A percentile compares a stretch with the other conserved stretches of the same genome.
phyloP scores from a whole-genome alignment of 108 stramenopile species.

The Fragilariopsis cylindrus region DNA sequence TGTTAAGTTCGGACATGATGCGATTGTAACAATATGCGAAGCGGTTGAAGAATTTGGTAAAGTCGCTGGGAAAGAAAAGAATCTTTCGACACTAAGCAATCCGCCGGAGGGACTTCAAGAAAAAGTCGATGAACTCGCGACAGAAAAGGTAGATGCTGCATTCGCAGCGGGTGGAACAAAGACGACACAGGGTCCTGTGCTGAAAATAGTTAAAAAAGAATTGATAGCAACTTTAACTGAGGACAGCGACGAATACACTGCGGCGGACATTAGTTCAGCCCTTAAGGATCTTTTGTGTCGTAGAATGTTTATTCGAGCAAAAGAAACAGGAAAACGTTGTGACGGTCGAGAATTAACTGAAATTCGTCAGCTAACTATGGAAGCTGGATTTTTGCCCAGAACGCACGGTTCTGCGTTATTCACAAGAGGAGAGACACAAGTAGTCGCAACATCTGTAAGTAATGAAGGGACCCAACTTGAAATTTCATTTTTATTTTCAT shows the following conservation, averaged over 20 bases:
- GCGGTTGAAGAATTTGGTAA: slow-evolving; percentile 70
- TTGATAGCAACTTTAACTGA: slow-evolving; percentile 53
- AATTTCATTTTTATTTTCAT: not conserved
- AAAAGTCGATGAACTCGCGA: slow-evolving; percentile 57
- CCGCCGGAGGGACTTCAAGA: slow-evolving; percentile 58
- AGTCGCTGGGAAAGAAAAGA: slow-evolving; percentile 59
- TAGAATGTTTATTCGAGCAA: slow-evolving; percentile 60
- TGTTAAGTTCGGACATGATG: slow-evolving; percentile 79
- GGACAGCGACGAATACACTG: slow-evolving; percentile 45
- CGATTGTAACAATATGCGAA: slow-evolving; percentile 75
- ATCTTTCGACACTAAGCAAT: slow-evolving; percentile 51
- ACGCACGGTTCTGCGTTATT: slow-evolving; percentile 92
- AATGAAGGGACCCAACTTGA: not conserved
- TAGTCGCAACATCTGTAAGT: slow-evolving; percentile 73
- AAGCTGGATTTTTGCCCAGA: slow-evolving; percentile 50
- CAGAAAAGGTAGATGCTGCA: slow-evolving; percentile 45
- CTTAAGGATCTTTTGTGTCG: slow-evolving; percentile 69
- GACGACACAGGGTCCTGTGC: slow-evolving; percentile 50
- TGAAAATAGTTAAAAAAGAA: slow-evolving; percentile 42
- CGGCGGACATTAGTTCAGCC: slow-evolving; percentile 41
- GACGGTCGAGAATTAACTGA: slow-evolving; percentile 69
- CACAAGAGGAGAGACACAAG: slow-evolving; percentile 94
- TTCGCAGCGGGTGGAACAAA: slow-evolving; percentile 49
- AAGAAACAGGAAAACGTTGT: slow-evolving; percentile 52
- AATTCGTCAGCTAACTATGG: slow-evolving; percentile 57